Evolutionary conservation across 768 basidiomycete species (phyloP), one percentile per base, ranked within the genome.

Genomic region (Leccinum imitatum): DNA sequence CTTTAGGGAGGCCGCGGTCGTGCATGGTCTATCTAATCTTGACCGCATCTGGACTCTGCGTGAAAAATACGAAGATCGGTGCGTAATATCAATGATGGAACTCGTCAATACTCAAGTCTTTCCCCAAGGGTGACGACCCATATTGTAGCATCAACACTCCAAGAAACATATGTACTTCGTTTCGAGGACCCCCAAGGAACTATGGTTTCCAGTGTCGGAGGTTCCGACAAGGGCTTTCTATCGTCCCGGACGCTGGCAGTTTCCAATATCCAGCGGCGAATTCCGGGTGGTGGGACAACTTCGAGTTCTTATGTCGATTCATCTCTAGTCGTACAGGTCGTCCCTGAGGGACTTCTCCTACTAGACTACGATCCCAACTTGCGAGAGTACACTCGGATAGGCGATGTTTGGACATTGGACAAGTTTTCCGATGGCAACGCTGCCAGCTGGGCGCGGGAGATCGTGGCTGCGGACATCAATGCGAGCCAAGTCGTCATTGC

Each of bases 401-500:
- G 78, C 44, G 64, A 76, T 55, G 59, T 72, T n/a, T 85, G 82
- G 79, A 71, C 67, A 1, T 69, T 75, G 17, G 66, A 74, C 48
- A 74, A 67, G 57, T 63, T 73, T 41, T 47, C 66, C 4, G 69
- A 67, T 33, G 60, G 61, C 17, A 67, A 60, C 50, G 39, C 54
- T 62, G 60, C 58, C 30, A 56, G 47, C 39, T 71, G 67, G 74
- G 63, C 64, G 48, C 69, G 75, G 19, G 81, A 85, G 61, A 80
- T 93, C 50, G 86, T 90, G 9, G 83, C 84, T 10, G 91, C 90
- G 3, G 82, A 82, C 59, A 73, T 89, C 62, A 93, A 87, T 70
- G 72, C 84, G 1, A 87, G 84, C 58, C 89, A 91, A 72, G 75
- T 90, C 41, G 75, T 84, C 4, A 66, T 93, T 33, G 90, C 83